Conservation (phyloP, 345 rosid species). For the Syzygium oleosum region DNA sequence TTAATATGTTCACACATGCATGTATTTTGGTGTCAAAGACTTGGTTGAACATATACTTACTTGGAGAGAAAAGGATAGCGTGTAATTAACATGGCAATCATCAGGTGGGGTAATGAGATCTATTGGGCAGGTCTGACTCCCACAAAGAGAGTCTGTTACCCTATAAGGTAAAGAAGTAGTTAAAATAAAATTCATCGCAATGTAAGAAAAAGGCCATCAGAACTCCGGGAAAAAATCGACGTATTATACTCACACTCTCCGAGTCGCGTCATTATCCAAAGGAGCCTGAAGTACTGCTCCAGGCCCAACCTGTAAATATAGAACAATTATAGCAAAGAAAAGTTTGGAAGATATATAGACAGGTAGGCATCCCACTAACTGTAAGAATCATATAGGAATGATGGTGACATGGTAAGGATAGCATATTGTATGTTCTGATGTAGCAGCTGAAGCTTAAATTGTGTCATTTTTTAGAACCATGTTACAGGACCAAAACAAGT, state of each 20-base stretch:
- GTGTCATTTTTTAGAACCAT: not conserved
- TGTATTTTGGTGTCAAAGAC: not conserved
- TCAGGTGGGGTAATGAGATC: conserved; percentile 96
- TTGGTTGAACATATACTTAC: conserved; percentile 29
- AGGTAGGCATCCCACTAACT: not conserved
- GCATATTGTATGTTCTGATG: not conserved
- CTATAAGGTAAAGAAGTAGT: conserved; percentile 22
- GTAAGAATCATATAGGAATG: not conserved
- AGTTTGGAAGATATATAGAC: not conserved
- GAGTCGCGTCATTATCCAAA: conserved; percentile 56
- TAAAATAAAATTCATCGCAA: not conserved
- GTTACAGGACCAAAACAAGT: not conserved
- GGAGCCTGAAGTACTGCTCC: conserved; percentile 92
- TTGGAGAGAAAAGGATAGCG: conserved; percentile 86
- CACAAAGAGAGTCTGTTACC: conserved; percentile 70
- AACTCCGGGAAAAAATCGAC: not conserved
- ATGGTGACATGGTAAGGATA: not conserved
- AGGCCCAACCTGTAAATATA: conserved; percentile 65
- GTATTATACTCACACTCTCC: conserved; percentile 74
- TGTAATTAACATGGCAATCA: conserved; percentile 96
- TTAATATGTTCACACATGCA: not conserved
- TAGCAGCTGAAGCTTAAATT: not conserved
- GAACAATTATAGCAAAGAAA: not conserved
- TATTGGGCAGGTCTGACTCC: conserved; percentile 68
- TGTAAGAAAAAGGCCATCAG: not conserved